Evolutionary conservation across 2,329 filamentous ascomycete species (phyloP).

Genomic region (Beauveria bassiana): DNA sequence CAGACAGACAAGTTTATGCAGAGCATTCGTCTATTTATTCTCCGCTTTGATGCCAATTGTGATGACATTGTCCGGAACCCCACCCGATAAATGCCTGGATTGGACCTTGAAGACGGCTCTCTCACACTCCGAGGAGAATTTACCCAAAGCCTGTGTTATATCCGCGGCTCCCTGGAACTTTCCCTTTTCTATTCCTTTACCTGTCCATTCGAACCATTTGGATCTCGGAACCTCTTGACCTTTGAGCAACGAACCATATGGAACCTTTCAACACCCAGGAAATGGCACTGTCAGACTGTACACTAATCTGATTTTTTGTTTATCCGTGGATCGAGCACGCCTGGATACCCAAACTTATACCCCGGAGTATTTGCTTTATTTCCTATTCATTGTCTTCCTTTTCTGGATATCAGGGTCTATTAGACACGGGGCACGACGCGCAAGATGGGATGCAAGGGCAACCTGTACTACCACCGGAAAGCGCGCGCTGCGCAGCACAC

Average conservation of each 20-base stretch:
- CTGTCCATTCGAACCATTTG: constrained; percentile 13
- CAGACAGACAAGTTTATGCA: constrained; percentile 92
- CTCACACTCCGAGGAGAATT: not conserved
- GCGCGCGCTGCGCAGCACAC: constrained; percentile 2
- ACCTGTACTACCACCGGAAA: constrained; percentile 23
- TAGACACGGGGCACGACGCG: constrained; percentile 12
- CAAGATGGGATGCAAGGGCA: constrained; percentile 16
- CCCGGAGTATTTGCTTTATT: constrained; percentile 16
- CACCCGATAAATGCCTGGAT: constrained; percentile 35
- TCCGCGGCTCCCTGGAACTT: constrained; percentile 10
- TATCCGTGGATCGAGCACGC: constrained; percentile 16
- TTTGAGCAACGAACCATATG: constrained; percentile 17
- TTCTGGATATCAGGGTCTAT: constrained; percentile 7
- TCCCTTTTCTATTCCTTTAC: constrained; percentile 13
- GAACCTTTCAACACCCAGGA: constrained; percentile 16
- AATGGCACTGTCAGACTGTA: constrained; percentile 21
- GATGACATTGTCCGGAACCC: constrained; percentile 71
- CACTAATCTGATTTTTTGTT: constrained; percentile 20
- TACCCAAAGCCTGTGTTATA: not conserved
- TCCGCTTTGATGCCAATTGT: constrained; percentile 93
- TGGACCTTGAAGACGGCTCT: not conserved
- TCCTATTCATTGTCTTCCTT: constrained; percentile 20
- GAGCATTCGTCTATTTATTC: constrained; percentile 77
- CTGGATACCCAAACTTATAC: constrained; percentile 15
- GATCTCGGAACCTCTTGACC: constrained; percentile 10